Evolutionary conservation across 2,329 filamentous ascomycete genomes (phyloP).

Genomic region (Neocucurbitaria cava): DNA sequence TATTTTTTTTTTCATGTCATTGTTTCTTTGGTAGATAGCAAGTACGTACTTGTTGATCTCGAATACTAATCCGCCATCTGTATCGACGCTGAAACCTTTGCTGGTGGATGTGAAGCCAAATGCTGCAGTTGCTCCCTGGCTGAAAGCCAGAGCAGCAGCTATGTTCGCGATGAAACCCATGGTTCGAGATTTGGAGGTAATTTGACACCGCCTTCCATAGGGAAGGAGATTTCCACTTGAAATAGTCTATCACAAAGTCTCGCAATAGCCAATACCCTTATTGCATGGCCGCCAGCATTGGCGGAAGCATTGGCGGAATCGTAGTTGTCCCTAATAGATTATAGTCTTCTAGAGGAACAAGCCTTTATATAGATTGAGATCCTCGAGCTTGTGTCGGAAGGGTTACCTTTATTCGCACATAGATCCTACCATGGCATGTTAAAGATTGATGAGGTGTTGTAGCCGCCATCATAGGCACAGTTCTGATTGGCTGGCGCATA

Average conservation of each 20-base stretch:
- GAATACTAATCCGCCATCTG: slow-evolving; percentile 27
- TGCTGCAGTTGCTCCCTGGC: slow-evolving; percentile 14
- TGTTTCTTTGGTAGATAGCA: not conserved
- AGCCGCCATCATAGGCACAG: not conserved
- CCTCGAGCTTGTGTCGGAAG: not conserved
- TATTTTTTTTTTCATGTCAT: not conserved
- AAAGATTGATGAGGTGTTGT: not conserved
- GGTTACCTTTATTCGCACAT: not conserved
- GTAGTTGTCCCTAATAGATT: not conserved
- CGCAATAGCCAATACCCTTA: not conserved
- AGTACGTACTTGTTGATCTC: slow-evolving; percentile 26
- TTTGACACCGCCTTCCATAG: not conserved
- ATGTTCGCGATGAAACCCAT: slow-evolving; percentile 8
- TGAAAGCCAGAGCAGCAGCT: slow-evolving; percentile 9
- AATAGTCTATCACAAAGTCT: not conserved
- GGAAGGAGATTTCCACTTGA: not conserved
- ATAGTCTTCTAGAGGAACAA: not conserved
- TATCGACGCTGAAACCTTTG: slow-evolving; percentile 25
- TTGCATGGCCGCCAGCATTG: not conserved
- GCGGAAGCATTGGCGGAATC: not conserved
- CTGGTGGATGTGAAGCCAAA: slow-evolving; percentile 29
- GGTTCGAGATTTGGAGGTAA: not conserved
- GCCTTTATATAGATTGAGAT: not conserved
- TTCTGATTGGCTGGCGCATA: not conserved
- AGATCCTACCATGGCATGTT: not conserved